These are phyloP conservation scores for Tricholoma bakamatsutake DNA, from an alignment of 768 basidiomycete species.

Conservation along the genomic window DNA sequence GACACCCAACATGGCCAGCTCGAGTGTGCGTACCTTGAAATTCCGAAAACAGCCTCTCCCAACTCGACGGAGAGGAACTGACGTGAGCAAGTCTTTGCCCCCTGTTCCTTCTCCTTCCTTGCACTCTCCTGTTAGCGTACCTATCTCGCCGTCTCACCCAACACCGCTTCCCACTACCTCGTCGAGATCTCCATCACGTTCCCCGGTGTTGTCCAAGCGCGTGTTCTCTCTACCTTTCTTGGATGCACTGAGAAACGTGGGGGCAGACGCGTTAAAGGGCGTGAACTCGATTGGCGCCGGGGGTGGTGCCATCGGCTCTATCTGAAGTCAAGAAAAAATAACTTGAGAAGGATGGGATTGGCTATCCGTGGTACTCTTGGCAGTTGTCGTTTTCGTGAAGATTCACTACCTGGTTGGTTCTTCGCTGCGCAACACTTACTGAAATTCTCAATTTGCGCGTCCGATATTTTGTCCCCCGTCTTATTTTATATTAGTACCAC, in stretches of 20 bases:
- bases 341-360: background rate
- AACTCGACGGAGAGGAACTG: background rate
- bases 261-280: constrained; percentile 4
- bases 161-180: background rate
- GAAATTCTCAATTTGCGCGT: background rate
- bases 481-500: background rate
- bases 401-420: background rate
- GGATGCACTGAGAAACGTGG: constrained; percentile 1
- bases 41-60: background rate
- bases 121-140: background rate
- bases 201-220: background rate
- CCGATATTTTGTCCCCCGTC: background rate
- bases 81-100: background rate
- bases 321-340: background rate
- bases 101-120: background rate
- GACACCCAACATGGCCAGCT: background rate
- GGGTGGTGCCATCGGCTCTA: background rate
- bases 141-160: background rate
- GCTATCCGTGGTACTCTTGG: background rate
- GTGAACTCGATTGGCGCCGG: constrained; percentile 4
- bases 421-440: background rate
- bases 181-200: background rate
- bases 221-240: background rate
- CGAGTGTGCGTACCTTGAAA: background rate
- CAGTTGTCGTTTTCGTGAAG: background rate